phyloP scores from a whole-genome alignment of 768 basidiomycete genomes.

The Gymnopilus junonius region DNA sequence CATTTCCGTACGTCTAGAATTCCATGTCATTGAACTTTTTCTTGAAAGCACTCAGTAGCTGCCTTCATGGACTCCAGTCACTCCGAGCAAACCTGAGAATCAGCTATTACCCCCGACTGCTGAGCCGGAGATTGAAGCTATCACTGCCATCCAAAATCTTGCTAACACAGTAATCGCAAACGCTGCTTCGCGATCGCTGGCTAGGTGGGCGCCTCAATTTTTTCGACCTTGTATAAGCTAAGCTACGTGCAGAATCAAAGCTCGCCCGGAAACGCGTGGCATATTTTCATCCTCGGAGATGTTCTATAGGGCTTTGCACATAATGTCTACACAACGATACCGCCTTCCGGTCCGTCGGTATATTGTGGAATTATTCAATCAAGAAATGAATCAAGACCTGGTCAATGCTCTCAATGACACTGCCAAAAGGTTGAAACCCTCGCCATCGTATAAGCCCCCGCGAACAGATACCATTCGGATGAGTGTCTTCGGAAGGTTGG shows the following conservation, averaged over 20 bases:
- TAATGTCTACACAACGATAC: constrained; percentile 88
- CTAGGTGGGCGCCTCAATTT: constrained; percentile 55
- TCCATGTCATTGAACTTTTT: background rate
- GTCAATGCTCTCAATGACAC: constrained; percentile 58
- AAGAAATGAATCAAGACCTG: constrained; percentile 71
- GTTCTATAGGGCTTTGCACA: constrained; percentile 84
- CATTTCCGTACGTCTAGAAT: constrained; percentile 59
- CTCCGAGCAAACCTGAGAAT: constrained; percentile 40
- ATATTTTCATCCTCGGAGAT: constrained; percentile 81
- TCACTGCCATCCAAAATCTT: constrained; percentile 91
- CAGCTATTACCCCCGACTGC: constrained; percentile 68
- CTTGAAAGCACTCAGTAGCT: constrained; percentile 50
- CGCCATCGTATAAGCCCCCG: constrained; percentile 40
- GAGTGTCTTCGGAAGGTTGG: constrained; percentile 64
- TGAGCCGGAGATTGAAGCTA: constrained; percentile 78
- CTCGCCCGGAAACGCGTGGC: constrained; percentile 70
- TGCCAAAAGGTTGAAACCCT: constrained; percentile 50
- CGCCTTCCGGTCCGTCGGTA: constrained; percentile 92
- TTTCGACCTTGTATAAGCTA: too few relatives aligned
- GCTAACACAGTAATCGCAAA: constrained; percentile 96
- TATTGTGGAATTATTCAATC: constrained; percentile 90
- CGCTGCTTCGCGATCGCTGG: constrained; percentile 87
- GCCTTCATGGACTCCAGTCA: constrained; percentile 61
- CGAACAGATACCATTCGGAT: constrained; percentile 51
- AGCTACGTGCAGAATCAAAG: constrained; percentile 70